These are phyloP conservation scores for Decorospora gaudefroyi DNA, from an alignment of 2,329 filamentous ascomycete genomes.

Conservation along the genomic window DNA sequence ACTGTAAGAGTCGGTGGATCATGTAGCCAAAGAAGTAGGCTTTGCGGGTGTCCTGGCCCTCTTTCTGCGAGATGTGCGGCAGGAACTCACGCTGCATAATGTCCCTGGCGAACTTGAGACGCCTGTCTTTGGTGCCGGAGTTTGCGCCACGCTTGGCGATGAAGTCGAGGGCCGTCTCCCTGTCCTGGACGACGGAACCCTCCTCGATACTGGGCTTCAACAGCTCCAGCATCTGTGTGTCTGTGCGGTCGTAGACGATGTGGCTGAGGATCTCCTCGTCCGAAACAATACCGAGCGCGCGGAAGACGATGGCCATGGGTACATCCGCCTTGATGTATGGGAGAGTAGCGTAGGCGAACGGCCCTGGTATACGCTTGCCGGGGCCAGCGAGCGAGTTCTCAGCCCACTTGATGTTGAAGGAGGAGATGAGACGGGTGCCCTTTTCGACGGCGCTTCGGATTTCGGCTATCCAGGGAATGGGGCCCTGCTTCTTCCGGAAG, in stretches of 20 bases:
- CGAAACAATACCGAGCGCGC: conserved; percentile 91
- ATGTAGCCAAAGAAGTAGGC: conserved; percentile 99
- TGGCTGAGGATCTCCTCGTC: conserved; percentile 98
- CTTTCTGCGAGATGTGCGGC: conserved; percentile 92
- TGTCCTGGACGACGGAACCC: conserved; percentile 92
- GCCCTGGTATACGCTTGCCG: conserved; percentile 78
- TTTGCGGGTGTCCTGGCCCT: conserved; percentile 93
- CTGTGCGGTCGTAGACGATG: conserved; percentile 93
- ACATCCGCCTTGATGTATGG: conserved; percentile 95
- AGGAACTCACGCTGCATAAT: conserved; percentile 96
- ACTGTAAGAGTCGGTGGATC: conserved; percentile 94
- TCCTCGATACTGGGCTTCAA: conserved; percentile 96
- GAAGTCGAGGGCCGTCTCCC: conserved; percentile 90
- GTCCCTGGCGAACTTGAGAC: conserved; percentile 88
- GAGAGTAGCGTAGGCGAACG: conserved; percentile 85
- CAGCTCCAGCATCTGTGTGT: conserved; percentile 97
- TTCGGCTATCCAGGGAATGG: conserved; percentile 91
- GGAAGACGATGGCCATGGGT: conserved; percentile 93
- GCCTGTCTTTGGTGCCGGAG: conserved; percentile 77
- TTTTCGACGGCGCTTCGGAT: conserved; percentile 96
- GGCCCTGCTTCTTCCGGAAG: conserved; percentile 97
- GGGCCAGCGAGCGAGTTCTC: conserved; percentile 77
- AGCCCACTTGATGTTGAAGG: conserved; percentile 86
- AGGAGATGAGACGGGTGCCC: conserved; percentile 91
- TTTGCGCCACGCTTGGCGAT: conserved; percentile 91